phyloP scores from a whole-genome alignment of 345 rosid genomes.

The Hirschfeldia incana region DNA sequence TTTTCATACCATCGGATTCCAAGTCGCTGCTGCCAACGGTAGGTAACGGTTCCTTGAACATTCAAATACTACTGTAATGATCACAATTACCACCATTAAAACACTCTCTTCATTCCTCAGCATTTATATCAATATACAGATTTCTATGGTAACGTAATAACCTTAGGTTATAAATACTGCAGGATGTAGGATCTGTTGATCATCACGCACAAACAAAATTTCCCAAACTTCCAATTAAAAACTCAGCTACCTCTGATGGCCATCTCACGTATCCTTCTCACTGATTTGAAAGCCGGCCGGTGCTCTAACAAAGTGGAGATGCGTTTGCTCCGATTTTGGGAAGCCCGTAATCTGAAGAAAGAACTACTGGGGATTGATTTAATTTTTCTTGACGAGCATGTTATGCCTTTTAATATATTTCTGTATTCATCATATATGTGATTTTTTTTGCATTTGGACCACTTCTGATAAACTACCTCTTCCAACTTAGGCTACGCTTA shows the following conservation, averaged over 20 bases:
- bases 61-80: background rate
- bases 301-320: background rate
- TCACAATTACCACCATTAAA: background rate
- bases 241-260: background rate
- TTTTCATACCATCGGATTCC: no score
- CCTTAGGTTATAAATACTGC: background rate
- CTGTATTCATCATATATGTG: no score
- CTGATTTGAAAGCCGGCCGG: background rate
- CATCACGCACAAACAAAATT: background rate
- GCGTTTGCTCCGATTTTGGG: background rate
- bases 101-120: background rate
- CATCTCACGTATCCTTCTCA: background rate
- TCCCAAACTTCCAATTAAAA: background rate
- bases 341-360: background rate
- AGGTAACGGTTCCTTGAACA: background rate
- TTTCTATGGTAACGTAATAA: background rate
- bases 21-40: no score
- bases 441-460: background rate
- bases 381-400: no score
- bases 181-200: background rate
- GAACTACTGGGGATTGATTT: no score
- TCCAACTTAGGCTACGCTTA: background rate
- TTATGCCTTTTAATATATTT: no score
- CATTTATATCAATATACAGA: background rate
- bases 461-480: background rate